Evolutionary conservation across 2,329 filamentous ascomycete species (phyloP).

Genomic region (Cladorrhinum sp.): DNA sequence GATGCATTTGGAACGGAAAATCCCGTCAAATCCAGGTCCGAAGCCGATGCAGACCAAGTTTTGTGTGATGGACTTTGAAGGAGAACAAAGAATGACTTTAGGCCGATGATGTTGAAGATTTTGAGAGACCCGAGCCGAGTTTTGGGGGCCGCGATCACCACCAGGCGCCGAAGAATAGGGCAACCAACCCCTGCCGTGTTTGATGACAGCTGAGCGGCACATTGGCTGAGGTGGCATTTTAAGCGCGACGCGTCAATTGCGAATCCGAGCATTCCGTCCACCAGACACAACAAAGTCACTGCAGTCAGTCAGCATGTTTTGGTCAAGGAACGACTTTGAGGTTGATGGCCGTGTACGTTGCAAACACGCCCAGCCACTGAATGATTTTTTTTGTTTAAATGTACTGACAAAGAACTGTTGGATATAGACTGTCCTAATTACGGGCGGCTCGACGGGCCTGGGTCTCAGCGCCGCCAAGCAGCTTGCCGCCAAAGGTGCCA

Average conservation of each 20-base stretch:
- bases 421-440: slow-evolving; percentile 63
- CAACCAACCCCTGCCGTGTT: no score
- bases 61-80: no score
- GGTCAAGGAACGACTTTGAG: slow-evolving; percentile 52
- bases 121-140: no score
- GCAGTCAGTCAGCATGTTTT: neutral
- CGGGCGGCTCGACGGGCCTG: slow-evolving; percentile 70
- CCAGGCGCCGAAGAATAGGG: no score
- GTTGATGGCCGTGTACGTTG: slow-evolving; percentile 57
- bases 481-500: slow-evolving; percentile 64
- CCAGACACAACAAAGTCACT: neutral
- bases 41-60: no score
- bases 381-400: no score
- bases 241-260: neutral
- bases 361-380: neutral
- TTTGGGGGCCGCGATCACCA: no score
- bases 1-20: neutral
- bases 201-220: no score
- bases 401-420: no score
- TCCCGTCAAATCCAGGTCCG: neutral
- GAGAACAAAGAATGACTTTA: no score
- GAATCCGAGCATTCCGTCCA: neutral
- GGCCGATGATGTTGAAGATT: no score
- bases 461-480: slow-evolving; percentile 60
- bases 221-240: neutral